Conservation (phyloP, 345 rosid genomes). For the Rhodomyrtus tomentosa region DNA sequence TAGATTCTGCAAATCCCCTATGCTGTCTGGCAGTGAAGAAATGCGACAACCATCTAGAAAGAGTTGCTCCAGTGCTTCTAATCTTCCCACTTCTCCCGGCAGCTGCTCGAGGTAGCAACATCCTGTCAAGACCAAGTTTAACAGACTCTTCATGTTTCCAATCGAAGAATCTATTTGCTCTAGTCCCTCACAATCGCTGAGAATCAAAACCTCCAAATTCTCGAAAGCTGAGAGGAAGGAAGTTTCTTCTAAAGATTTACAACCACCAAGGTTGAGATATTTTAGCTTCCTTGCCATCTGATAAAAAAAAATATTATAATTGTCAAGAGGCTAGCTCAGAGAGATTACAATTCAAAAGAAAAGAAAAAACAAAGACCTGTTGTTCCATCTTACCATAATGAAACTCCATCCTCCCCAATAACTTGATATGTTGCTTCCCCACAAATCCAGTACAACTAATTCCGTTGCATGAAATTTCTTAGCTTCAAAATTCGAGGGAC, state of each 20-base stretch:
- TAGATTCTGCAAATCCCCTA: too few relatives aligned
- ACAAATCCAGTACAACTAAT: background rate
- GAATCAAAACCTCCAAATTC: background rate
- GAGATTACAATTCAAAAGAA: background rate
- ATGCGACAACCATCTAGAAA: too few relatives aligned
- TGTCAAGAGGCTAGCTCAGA: background rate
- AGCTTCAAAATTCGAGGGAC: background rate
- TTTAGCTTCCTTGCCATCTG: background rate
- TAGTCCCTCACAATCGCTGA: fast-evolving
- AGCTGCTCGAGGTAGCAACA: background rate
- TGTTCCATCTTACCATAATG: background rate
- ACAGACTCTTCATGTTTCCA: background rate
- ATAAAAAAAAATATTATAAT: too few relatives aligned
- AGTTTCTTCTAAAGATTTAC: background rate
- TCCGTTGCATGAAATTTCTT: background rate
- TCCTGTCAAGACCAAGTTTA: background rate
- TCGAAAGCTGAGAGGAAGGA: background rate
- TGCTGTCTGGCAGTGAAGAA: too few relatives aligned
- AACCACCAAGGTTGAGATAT: background rate
- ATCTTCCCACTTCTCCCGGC: background rate
- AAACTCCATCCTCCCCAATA: background rate
- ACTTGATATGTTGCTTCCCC: background rate
- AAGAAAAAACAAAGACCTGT: too few relatives aligned
- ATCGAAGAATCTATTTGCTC: background rate
- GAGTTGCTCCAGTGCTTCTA: too few relatives aligned